Conservation (phyloP, 768 basidiomycete species). For the Leucocoprinus sp. region DNA sequence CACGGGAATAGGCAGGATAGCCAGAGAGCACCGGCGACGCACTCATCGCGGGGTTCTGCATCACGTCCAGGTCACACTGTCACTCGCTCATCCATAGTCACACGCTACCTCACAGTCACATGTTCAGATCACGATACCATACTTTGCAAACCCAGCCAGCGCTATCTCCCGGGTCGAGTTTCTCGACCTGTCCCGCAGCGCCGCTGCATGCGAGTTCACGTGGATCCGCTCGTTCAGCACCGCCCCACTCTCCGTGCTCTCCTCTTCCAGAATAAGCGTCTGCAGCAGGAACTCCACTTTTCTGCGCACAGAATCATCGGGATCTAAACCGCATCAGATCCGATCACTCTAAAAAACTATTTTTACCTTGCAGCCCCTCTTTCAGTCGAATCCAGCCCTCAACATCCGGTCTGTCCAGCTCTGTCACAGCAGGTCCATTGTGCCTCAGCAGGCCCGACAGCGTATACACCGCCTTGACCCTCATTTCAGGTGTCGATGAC, state of each 20-base stretch:
- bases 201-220: constrained; percentile 64
- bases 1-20: too few relatives aligned
- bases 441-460: constrained; percentile 77
- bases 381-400: constrained; percentile 62
- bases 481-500: constrained; percentile 40
- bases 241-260: too few relatives aligned
- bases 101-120: too few relatives aligned
- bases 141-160: constrained; percentile 37
- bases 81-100: too few relatives aligned
- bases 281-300: constrained; percentile 75
- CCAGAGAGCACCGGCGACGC: too few relatives aligned
- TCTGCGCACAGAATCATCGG: constrained; percentile 67
- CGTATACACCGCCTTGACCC: constrained; percentile 78
- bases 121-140: constrained; percentile 38
- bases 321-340: too few relatives aligned
- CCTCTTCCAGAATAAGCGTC: constrained; percentile 54
- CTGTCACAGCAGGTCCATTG: constrained; percentile 54
- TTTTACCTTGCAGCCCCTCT: constrained; percentile 55
- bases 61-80: too few relatives aligned
- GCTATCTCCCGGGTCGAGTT: constrained; percentile 42
- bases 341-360: too few relatives aligned
- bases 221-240: constrained; percentile 51
- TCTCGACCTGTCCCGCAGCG: constrained; percentile 47
- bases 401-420: constrained; percentile 34
- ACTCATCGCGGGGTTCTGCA: too few relatives aligned